Evolutionary conservation across 106 monocot genomes (phyloP).

Genomic region (Dioscorea zingiberensis): DNA sequence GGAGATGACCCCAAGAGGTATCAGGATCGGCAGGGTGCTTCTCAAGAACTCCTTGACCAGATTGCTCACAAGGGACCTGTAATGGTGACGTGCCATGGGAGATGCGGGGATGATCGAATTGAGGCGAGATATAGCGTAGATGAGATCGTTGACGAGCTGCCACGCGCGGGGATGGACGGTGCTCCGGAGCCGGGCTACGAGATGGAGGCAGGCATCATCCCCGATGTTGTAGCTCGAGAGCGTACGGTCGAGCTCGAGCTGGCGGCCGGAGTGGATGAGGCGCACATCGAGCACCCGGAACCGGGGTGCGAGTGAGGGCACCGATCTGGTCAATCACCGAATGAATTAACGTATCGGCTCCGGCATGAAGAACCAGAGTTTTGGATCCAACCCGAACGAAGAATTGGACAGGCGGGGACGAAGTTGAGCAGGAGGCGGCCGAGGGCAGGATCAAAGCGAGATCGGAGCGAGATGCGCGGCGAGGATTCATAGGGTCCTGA

Average conservation of each 20-base stretch:
- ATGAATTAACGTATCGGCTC: constrained; percentile 26
- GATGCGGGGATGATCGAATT: background rate
- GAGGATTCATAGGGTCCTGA: too few relatives aligned
- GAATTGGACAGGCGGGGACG: constrained; percentile 53
- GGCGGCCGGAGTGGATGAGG: constrained; percentile 52
- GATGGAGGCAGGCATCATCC: constrained; percentile 44
- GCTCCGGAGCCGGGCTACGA: constrained; percentile 48
- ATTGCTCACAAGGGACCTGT: constrained; percentile 1
- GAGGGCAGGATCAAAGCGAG: background rate
- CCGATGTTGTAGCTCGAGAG: constrained; percentile 27
- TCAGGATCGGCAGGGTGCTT: background rate
- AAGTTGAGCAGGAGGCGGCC: background rate
- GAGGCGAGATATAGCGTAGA: constrained; percentile 5
- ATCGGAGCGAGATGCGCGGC: background rate
- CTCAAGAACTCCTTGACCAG: constrained; percentile 49
- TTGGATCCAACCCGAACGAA: constrained; percentile 40
- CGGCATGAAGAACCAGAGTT: constrained; percentile 48
- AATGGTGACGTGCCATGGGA: background rate
- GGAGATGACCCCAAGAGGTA: constrained; percentile 20
- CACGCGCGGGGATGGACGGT: constrained; percentile 40
- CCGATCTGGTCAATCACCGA: constrained; percentile 25
- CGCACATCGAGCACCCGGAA: constrained; percentile 25
- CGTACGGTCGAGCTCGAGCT: constrained; percentile 35
- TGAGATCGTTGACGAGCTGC: constrained; percentile 46
- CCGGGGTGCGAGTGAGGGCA: constrained; percentile 10